Evolutionary conservation across 139 green algal species (phyloP).

Genomic region (Picocystis salinarum): DNA sequence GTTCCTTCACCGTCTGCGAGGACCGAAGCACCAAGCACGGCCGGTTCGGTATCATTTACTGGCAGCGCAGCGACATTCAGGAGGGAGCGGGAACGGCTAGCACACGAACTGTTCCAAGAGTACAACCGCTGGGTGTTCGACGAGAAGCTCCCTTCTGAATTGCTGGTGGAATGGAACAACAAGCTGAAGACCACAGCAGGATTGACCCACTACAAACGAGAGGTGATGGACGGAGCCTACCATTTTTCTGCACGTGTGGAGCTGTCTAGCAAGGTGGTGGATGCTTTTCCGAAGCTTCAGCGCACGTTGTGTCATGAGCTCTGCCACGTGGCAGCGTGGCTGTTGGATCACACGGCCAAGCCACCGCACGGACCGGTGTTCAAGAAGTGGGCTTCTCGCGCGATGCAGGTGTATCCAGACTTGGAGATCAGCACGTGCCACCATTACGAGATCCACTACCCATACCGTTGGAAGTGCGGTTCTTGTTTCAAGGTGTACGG

Average conservation of each 20-base stretch:
- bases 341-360: conserved; percentile 17
- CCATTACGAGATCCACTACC: conserved; percentile 23
- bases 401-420: conserved; percentile 13
- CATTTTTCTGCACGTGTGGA: conserved; percentile 18
- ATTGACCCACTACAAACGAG: conserved; percentile 1
- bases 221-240: not conserved
- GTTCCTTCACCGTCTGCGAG: too few relatives aligned
- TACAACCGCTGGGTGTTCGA: conserved; percentile 29
- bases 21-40: too few relatives aligned
- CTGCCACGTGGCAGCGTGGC: conserved; percentile 39
- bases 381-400: conserved; percentile 20
- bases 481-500: conserved; percentile 23
- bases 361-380: conserved; percentile 26
- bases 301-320: conserved; percentile 37
- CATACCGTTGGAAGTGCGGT: conserved; percentile 28
- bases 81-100: conserved; percentile 10
- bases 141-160: conserved; percentile 14
- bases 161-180: conserved; percentile 34
- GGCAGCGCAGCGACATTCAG: conserved; percentile 26
- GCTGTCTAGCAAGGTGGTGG: conserved; percentile 33
- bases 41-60: too few relatives aligned
- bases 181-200: conserved; percentile 26
- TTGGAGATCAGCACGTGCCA: conserved; percentile 28
- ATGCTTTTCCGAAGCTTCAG: conserved; percentile 15
- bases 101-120: conserved; percentile 12